phyloP scores from a whole-genome alignment of 768 basidiomycete species.

The Terana coerulea region DNA sequence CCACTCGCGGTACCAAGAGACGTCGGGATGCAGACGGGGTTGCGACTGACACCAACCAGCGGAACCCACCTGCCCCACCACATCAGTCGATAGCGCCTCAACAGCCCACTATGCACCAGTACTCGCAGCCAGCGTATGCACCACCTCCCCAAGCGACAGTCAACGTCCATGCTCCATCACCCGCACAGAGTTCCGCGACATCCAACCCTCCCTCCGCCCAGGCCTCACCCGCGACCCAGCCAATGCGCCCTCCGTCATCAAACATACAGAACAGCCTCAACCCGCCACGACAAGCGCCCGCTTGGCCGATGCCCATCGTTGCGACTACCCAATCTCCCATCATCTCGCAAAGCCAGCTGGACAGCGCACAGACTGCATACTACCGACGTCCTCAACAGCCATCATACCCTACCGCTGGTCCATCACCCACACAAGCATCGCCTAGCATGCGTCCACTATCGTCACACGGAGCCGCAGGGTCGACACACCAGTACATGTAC shows the following conservation, averaged over 20 bases:
- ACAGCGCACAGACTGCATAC: constrained; percentile 1
- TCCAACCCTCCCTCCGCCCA: constrained; percentile 10
- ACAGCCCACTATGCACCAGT: constrained; percentile 17
- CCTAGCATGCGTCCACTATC: constrained; percentile 6
- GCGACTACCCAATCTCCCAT: constrained; percentile 58
- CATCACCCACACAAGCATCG: neutral
- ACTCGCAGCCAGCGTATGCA: constrained; percentile 28
- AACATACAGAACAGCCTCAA: constrained; percentile 36
- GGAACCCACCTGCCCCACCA: constrained; percentile 18
- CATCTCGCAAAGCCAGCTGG: constrained; percentile 34
- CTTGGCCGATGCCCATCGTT: constrained; percentile 74
- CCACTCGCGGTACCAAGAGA: constrained; percentile 59
- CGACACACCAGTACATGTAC: constrained; percentile 24
- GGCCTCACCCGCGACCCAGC: constrained; percentile 12
- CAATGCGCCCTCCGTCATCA: constrained; percentile 10
- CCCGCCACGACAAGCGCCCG: constrained; percentile 30
- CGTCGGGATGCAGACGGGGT: constrained; percentile 38
- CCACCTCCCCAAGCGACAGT: constrained; percentile 20
- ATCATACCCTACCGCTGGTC: neutral
- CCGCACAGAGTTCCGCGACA: constrained; percentile 35
- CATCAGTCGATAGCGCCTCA: constrained; percentile 28
- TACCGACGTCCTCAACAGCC: constrained; percentile 7
- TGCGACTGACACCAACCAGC: constrained; percentile 19
- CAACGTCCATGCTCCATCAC: constrained; percentile 6
- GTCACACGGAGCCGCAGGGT: constrained; percentile 8